Evolutionary conservation across 2,329 filamentous ascomycete genomes (phyloP), one percentile per base, ranked within the genome.

Genomic region (Nemania sp.): DNA sequence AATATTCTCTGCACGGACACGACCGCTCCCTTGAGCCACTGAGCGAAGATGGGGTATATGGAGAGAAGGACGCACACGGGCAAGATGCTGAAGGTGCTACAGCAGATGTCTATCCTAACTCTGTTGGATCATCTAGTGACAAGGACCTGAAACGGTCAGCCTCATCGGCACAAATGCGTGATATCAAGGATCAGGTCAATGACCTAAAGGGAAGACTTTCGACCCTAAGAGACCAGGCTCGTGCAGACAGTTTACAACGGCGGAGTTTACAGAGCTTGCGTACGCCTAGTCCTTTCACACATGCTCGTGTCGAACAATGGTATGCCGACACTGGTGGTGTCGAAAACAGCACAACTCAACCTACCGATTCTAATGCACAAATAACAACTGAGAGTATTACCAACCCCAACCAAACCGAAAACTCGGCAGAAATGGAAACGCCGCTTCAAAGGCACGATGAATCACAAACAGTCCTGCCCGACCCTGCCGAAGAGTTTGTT

Each of bases 181-280:
- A 82, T 46, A 76, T 96, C 37, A 90, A 90, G 56, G 87, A 91
- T 61, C 91, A 96, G 68, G 90, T 96, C 82, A 86, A 88, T 51
- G 90, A 89, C 48, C 77, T 96, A 41, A 92, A 91, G 67, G 90
- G 89, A 55, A 90, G 91, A 65, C 91, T 96, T 30, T 92, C 90
- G 1, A 88, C 79, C 14, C 72, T 96, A 36, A 88, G 89, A 63
- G 85, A 91, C 58, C 86, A 90, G 63, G 88, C 90, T 0, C 83
- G 88, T 17, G 89, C 88, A 53, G 91, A 96, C 63, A 91, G 82
- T 62, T 71, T 95, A 64, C 86, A 89, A 65, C 82, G 91, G 45
- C 82, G 86, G 50, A 96, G 90, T 68, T 71, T 92, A 47, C 86
- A 90, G 62, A 91, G 82, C 65, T 72, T 93, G 55, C 82, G 89